Base-by-base conservation (phyloP, 306 rosid genomes). In the Ormosia emarginata region DNA sequence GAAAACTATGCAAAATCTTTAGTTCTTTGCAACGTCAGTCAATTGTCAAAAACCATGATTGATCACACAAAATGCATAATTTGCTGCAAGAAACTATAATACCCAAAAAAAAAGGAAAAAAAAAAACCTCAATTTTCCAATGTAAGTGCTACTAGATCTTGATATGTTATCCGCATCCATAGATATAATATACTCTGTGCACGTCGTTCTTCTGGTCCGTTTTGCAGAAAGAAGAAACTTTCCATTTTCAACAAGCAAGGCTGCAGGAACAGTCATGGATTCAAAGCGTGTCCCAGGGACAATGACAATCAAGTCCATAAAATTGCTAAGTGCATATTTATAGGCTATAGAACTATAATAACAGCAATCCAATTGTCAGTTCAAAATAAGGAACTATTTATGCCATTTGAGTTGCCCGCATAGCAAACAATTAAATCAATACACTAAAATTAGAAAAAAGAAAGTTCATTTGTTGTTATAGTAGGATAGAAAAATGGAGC, bases 221-320 rank as follows among this genome's bases (percentile, higher is more conserved):
- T 91, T 94, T 1, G 98, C 98, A 83, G 97, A 92, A 47, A 94
- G 93, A 79, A 94, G 98, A 88, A 94, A 94, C 84, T 94, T 94
- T 13, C 98, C 98, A 78, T 89, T 94, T 81, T 94, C 98, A 75
- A 92, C 97, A 34, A 90, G 91, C 81, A 94, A 83, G 39, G 94
- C 97, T 94, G 92, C 86, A 81, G 17, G 30, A 63, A 83, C 65
- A 71, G 57, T 73, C 47, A 49, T 61, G 77, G 32, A 72, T 82
- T 83, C 73, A 66, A 11, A 56, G 34, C 34, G 50, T 78, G 49
- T 52, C 67, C 80, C 39, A 49, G 9, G 52, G 56, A 74, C 30
- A 79, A 37, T 47, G 14, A 9, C 2, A 64, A 3, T 6, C 67
- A 52, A 17, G 33, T 49, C 9, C 55, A 69, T 12, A 56, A 52